Evolutionary conservation across 2,329 filamentous ascomycete species (phyloP), one percentile per base, ranked within the genome.

Genomic region (Decorospora gaudefroyi): DNA sequence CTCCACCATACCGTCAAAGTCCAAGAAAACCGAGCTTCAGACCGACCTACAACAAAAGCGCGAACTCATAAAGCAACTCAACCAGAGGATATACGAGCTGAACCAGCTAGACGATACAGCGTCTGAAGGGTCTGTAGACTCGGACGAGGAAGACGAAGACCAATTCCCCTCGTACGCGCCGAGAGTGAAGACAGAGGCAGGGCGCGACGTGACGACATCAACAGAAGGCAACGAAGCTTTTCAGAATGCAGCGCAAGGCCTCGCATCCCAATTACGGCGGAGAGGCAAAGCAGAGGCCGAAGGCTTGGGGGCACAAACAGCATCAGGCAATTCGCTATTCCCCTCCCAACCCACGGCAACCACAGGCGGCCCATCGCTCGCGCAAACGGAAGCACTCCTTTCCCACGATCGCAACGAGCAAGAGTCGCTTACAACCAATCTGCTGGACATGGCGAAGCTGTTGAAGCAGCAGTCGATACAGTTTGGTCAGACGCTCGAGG

Each of bases 391-490:
- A 73, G 79, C 84, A 0, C 79, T 90, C 21, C 80, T 96, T 29
- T 83, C 88, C 58, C 80, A 87, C 62, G 83, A 95, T 64, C 86
- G 88, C 39, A 77, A 76, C 40, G 90, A 96, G 72, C 91, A 96
- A 70, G 90, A 96, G 68, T 76, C 80, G 22, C 79, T 97, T 3
- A 92, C 91, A 0, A 78, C 81, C 25, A 91, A 88, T 6, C 84
- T 97, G n/a, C 77, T 96, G 15, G 75, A 80, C 30, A 87, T 96
- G 73, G 91, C 92, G 1, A 76, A 80, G 15, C 81, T 87, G 34
- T 80, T 96, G 26, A 95, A 95, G 67, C 74, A 81, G 33, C 88
- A 85, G 25, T 88, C 89, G 3, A 74, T 86, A 40, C 78, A 81
- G 3, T 93, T 96, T 71, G 80, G 85, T 15, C 74, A 78, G 4